A percentile compares a stretch with the other conserved stretches of the same genome.
These are phyloP conservation scores for Trichosporon asahii DNA, from an alignment of 1,284 basidiomycete species.

Conservation along the genomic window DNA sequence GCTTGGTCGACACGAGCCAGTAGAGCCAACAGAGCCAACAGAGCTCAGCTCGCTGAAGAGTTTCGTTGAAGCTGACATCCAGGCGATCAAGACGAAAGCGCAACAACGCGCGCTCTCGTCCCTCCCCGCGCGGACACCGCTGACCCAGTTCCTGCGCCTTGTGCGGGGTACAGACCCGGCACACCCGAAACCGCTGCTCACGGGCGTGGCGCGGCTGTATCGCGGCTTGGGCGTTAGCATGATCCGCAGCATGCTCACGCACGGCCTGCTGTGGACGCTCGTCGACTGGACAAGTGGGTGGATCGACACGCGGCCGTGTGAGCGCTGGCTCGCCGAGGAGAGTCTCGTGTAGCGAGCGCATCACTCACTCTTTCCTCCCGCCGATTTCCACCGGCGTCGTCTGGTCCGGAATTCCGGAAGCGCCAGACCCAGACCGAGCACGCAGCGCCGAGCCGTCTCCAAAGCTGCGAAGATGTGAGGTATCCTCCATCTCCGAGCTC, in stretches of 20 bases:
- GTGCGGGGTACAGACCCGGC: slow-evolving; percentile 45
- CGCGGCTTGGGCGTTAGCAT: slow-evolving; percentile 49
- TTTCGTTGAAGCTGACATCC: slow-evolving; percentile 16
- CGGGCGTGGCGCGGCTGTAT: slow-evolving; percentile 47
- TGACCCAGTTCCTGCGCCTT: slow-evolving; percentile 43
- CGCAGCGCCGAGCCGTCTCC: too few species aligned
- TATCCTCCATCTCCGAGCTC: too few species aligned
- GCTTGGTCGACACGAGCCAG: too few species aligned
- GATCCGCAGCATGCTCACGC: slow-evolving; percentile 51
- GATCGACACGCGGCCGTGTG: slow-evolving; percentile 45
- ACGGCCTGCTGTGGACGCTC: slow-evolving; percentile 51
- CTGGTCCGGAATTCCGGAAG: too few species aligned
- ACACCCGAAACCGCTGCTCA: slow-evolving; percentile 46
- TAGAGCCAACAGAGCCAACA: too few species aligned
- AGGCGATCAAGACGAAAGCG: slow-evolving; percentile 53
- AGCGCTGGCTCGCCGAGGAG: slow-evolving; percentile 13
- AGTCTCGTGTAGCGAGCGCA: background rate
- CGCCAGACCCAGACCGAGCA: too few species aligned
- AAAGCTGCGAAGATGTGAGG: too few species aligned
- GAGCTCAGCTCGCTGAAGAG: too few species aligned
- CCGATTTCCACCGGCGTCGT: too few species aligned
- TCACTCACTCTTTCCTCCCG: too few species aligned
- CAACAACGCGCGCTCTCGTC: slow-evolving; percentile 49
- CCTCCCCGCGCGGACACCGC: slow-evolving; percentile 40
- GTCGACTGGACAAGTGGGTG: slow-evolving; percentile 45